Percentiles rank a stretch among this genome's conserved stretches.
Conservation (phyloP, 2,329 filamentous ascomycete genomes). For the Decorospora gaudefroyi region DNA sequence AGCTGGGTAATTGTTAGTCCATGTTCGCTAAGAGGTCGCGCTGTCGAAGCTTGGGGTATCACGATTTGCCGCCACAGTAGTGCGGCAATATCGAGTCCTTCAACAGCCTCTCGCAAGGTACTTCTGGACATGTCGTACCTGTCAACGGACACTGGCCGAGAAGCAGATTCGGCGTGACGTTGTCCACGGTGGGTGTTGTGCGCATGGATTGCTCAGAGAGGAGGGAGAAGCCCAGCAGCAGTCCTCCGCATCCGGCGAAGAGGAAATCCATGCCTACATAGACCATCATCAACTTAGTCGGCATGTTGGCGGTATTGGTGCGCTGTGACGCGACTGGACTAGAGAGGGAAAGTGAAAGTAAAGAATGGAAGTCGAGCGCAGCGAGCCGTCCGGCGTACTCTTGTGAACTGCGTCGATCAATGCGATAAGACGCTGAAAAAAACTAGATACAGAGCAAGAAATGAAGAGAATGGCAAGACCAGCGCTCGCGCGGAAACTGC, state of each 20-base stretch:
- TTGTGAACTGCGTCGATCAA: slow-evolving; percentile 38
- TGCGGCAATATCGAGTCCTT: slow-evolving; percentile 25
- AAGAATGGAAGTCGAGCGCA: slow-evolving; percentile 43
- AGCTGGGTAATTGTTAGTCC: slow-evolving; percentile 51
- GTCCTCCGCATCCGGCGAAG: slow-evolving; percentile 57
- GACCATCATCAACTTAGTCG: slow-evolving; percentile 58
- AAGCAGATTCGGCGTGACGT: slow-evolving; percentile 58
- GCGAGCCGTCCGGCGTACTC: slow-evolving; percentile 48
- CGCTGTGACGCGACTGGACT: slow-evolving; percentile 16
- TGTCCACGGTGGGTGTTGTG: slow-evolving; percentile 52
- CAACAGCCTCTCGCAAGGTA: slow-evolving; percentile 1
- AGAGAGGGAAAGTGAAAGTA: slow-evolving; percentile 14
- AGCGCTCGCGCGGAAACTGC: slow-evolving; percentile 31
- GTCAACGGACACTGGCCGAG: slow-evolving; percentile 58
- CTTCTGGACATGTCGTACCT: slow-evolving; percentile 49
- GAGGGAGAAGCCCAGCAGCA: slow-evolving; percentile 60
- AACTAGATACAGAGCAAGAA: slow-evolving; percentile 42
- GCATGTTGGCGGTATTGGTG: slow-evolving; percentile 47
- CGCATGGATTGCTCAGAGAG: slow-evolving; percentile 53
- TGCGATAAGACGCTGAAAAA: slow-evolving; percentile 24
- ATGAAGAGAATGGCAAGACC: slow-evolving; percentile 31
- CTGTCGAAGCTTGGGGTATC: slow-evolving; percentile 13
- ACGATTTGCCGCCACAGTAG: slow-evolving; percentile 29
- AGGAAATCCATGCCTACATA: slow-evolving; percentile 58
- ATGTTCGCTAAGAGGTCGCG: slow-evolving; percentile 6